These are phyloP conservation scores for Magnaporthiopsis incrustans DNA, from an alignment of 2,329 filamentous ascomycete genomes.

Conservation along the genomic window DNA sequence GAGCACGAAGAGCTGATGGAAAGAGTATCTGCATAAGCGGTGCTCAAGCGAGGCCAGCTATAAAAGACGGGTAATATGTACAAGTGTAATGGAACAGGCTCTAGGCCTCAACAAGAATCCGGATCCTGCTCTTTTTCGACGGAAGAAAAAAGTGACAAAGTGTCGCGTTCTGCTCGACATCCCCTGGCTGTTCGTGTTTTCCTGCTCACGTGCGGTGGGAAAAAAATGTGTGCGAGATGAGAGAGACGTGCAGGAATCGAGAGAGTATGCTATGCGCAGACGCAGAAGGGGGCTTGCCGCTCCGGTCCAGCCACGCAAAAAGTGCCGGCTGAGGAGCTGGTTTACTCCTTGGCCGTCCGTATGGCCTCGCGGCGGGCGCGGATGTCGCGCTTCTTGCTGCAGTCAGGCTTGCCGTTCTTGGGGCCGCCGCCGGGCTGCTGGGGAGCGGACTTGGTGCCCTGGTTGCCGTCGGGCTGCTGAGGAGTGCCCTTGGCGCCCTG, in stretches of 20 bases:
- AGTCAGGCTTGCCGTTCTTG: background rate
- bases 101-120: background rate
- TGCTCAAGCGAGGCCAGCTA: background rate
- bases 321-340: too few species aligned
- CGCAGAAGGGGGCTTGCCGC: background rate
- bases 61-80: background rate
- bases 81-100: background rate
- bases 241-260: background rate
- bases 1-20: background rate
- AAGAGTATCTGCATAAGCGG: background rate
- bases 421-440: too few species aligned
- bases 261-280: background rate
- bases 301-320: background rate
- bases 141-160: background rate
- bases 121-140: background rate
- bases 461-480: too few species aligned
- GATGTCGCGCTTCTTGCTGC: background rate
- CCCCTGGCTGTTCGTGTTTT: background rate
- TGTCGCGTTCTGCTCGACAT: background rate
- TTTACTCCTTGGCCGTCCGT: background rate
- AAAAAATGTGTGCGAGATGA: background rate
- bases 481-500: too few species aligned
- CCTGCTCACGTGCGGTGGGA: background rate
- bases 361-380: background rate
- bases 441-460: background rate